Conservation (phyloP, 805 yeast species). For the Candida yuanshanica region DNA sequence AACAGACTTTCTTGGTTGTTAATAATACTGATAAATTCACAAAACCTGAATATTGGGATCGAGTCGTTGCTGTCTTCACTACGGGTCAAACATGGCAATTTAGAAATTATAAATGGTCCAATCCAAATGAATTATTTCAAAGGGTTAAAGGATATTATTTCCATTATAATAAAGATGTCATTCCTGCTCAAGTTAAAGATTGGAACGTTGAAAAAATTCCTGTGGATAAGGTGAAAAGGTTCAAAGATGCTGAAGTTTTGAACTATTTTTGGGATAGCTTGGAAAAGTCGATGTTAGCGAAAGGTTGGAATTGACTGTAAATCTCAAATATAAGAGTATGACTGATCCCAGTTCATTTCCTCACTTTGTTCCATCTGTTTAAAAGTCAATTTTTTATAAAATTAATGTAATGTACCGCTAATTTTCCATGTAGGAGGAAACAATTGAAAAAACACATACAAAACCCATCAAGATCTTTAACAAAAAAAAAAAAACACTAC, state of each 20-base stretch:
- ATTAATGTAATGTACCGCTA: no score
- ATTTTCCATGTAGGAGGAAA: no score
- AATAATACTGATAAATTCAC: conserved; percentile 82
- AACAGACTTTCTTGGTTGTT: conserved; percentile 69
- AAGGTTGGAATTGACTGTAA: conserved; percentile 39
- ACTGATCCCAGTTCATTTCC: no score
- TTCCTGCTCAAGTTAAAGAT: conserved; percentile 67
- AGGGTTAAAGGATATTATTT: conserved; percentile 79
- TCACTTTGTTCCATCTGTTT: no score
- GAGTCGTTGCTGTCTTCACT: conserved; percentile 92
- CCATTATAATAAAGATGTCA: conserved; percentile 68
- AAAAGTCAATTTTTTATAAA: no score
- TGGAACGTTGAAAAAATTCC: conserved; percentile 86
- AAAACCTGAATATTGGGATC: conserved; percentile 96
- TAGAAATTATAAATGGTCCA: conserved; percentile 74
- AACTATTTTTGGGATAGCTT: conserved; percentile 80
- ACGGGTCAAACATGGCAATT: conserved; percentile 99
- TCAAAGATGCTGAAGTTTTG: conserved; percentile 82
- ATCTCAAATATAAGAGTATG: no score
- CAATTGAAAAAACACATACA: no score
- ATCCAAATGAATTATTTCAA: conserved; percentile 77
- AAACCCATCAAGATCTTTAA: no score
- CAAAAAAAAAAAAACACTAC: background rate
- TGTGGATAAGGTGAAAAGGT: conserved; percentile 77
- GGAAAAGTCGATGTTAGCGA: conserved; percentile 64